A percentile compares a stretch with the other conserved stretches of the same genome.
Conservation (phyloP, 139 green algal genomes). For the Picochlorum sp. region DNA sequence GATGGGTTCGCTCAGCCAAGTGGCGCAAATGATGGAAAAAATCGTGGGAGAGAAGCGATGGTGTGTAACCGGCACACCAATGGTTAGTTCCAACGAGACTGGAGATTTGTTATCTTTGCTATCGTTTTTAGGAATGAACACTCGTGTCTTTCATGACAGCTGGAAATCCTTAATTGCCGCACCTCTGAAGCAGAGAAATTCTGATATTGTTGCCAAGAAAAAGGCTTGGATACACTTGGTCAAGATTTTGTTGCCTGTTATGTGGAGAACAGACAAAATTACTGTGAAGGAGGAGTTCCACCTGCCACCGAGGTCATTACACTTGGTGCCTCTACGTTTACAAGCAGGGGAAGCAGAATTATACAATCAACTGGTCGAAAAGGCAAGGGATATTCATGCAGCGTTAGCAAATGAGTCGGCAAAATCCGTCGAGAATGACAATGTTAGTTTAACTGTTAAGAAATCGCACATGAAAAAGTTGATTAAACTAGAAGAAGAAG, state of each 20-base stretch:
- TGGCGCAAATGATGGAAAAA: conserved; percentile 62
- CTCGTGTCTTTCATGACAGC: neutral
- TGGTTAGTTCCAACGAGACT: conserved; percentile 53
- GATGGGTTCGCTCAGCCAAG: conserved; percentile 59
- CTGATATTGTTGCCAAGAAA: neutral
- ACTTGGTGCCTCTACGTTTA: conserved; percentile 10
- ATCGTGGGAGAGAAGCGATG: conserved; percentile 34
- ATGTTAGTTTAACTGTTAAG: neutral
- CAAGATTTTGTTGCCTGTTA: conserved; percentile 45
- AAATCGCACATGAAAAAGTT: neutral
- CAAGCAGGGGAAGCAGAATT: conserved; percentile 18
- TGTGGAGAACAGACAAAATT: conserved; percentile 67
- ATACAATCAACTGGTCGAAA: conserved; percentile 6
- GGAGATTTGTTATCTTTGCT: conserved; percentile 81
- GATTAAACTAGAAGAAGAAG: neutral
- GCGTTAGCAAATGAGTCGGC: too few relatives aligned
- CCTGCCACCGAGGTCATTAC: conserved; percentile 41
- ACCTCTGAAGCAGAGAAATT: neutral
- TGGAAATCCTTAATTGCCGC: neutral
- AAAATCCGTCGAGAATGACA: too few relatives aligned
- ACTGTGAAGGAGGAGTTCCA: conserved; percentile 28
- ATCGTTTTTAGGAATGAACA: conserved; percentile 50
- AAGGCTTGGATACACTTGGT: conserved; percentile 21
- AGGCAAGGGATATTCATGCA: neutral
- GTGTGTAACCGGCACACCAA: conserved; percentile 72